Evolutionary conservation across 2,329 filamentous ascomycete species (phyloP), one percentile per base, ranked within the genome.

Genomic region (Thyridium curvatum): DNA sequence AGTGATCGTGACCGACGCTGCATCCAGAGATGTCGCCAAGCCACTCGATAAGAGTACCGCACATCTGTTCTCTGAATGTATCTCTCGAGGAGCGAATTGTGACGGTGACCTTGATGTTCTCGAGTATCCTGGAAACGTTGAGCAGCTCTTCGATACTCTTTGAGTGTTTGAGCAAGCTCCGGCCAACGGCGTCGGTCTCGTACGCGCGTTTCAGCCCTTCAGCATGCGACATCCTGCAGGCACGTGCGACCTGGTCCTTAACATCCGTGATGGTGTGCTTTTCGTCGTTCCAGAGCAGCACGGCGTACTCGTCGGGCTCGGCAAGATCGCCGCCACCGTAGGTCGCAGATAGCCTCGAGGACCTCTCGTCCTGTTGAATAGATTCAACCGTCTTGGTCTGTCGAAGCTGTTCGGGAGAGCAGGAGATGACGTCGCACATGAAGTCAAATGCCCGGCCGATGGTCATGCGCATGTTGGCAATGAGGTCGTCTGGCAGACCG

Each of bases 11-110:
- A 2, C 87, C 88, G 34, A 95, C 85, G 38, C 80, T 84, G 60
- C 90, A 96, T 21, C 89, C 89, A 8, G 89, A 79, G 52, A 98
- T 94, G 60, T 98, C 94, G 38, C 82, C 77, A 15, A 98, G 74
- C 94, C 94, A 98, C 52, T 96, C 90, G 39, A 98, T 84, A 44
- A 98, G 91, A 13, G 89, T 88, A n/a, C 86, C 89, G 52, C 90
- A 96, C 94, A 98, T 98, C 58, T 97, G 86, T 39, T 98, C 93
- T 42, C 93, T 78, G 64, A 97, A 98, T 0, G 89, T 97, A 62
- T 98, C 93, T 50, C 94, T 78, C 5, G 93, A 81, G 9, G 91
- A 95, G 33, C 93, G 80, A 44, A 98, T 89, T 1, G 93, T 98
- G 35, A 96, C 88, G 0, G 93, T 97, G 41, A 98, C 80, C 56